Conservation (phyloP, 1,139 yeast genomes). For the Arxiozyma slooffiae region DNA sequence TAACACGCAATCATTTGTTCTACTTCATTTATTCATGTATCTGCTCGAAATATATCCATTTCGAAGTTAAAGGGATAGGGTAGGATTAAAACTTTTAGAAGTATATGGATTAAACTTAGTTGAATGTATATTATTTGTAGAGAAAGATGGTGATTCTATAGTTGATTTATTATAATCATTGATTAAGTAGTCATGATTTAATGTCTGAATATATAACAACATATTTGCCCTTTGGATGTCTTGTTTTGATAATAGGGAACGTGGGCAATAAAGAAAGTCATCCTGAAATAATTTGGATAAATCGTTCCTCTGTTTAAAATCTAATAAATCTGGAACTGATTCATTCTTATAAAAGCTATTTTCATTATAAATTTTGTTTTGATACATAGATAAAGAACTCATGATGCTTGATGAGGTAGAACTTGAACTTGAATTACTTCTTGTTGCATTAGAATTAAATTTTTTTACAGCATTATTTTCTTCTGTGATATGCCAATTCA, state of each 20-base stretch:
- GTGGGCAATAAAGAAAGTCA: conserved; percentile 26
- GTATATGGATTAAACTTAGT: conserved; percentile 23
- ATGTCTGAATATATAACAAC: conserved; percentile 6
- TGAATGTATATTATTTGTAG: conserved; percentile 1
- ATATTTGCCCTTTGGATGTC: conserved; percentile 17
- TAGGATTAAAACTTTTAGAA: conserved; percentile 32
- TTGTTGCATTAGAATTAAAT: conserved; percentile 8
- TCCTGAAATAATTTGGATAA: conserved; percentile 23
- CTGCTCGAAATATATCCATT: background rate
- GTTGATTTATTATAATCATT: background rate
- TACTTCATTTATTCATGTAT: background rate
- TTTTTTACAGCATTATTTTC: conserved; percentile 3
- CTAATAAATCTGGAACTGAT: background rate
- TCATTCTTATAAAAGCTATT: background rate
- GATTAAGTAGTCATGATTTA: conserved; percentile 1
- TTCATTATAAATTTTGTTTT: background rate
- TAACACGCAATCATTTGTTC: background rate
- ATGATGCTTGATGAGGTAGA: conserved; percentile 3
- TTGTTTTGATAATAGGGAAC: conserved; percentile 16
- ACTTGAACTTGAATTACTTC: conserved; percentile 11
- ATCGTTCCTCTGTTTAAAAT: conserved; percentile 14
- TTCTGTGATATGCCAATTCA: conserved; percentile 1
- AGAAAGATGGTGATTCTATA: background rate
- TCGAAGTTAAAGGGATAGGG: conserved; percentile 1
- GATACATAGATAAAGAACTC: conserved; percentile 2